A percentile compares a stretch with the other conserved stretches of the same genome.
Evolutionary conservation across 257 asterid species (phyloP).

Genomic region (Henckelia pumila): DNA sequence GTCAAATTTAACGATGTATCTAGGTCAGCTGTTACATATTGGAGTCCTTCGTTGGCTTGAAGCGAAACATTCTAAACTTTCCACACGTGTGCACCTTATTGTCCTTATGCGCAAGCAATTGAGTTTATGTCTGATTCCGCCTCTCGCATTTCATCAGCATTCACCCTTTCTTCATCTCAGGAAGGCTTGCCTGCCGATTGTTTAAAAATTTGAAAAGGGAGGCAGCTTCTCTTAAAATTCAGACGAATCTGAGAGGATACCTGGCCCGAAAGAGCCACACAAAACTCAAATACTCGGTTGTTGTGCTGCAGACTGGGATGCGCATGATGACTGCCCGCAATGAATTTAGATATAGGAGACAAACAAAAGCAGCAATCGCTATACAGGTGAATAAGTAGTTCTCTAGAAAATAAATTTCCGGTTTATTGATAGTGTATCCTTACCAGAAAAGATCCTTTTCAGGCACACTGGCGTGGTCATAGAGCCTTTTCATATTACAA

Average conservation of each 20-base stretch:
- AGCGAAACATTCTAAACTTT: neutral
- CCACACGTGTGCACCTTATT: neutral
- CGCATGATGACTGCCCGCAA: constrained; percentile 75
- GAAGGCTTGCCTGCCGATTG: constrained; percentile 66
- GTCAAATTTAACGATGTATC: constrained; percentile 18
- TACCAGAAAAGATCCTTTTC: constrained; percentile 36
- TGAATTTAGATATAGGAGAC: constrained; percentile 60
- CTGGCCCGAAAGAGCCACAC: constrained; percentile 58
- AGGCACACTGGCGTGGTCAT: constrained; percentile 87
- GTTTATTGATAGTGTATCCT: constrained; percentile 16
- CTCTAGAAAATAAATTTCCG: constrained; percentile 17
- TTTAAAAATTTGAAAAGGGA: constrained; percentile 55
- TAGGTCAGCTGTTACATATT: neutral
- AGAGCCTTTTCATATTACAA: constrained; percentile 64
- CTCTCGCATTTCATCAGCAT: constrained; percentile 2
- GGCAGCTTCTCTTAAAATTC: constrained; percentile 80
- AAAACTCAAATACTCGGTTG: constrained; percentile 49
- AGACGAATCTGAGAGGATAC: constrained; percentile 75
- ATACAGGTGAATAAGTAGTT: constrained; percentile 62
- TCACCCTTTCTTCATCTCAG: constrained; percentile 39
- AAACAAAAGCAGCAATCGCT: constrained; percentile 61
- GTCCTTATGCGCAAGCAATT: constrained; percentile 7
- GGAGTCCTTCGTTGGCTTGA: constrained; percentile 3
- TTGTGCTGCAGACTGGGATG: constrained; percentile 71
- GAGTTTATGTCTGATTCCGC: neutral